Conservation (phyloP, 768 basidiomycete species). For the Royoungia palumana region DNA sequence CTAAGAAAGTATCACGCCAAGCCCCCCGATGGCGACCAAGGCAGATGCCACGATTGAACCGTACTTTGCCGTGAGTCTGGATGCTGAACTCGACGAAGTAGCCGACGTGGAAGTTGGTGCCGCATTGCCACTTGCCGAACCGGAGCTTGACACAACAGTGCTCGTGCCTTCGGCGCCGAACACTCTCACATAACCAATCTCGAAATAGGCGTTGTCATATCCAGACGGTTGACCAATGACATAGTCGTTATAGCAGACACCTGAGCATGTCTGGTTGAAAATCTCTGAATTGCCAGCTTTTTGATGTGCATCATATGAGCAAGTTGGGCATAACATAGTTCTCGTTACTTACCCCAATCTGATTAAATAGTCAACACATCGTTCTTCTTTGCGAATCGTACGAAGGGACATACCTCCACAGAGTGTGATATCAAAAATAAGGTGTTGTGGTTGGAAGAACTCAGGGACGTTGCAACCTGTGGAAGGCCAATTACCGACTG, state of each 20-base stretch:
- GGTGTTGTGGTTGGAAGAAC: constrained; percentile 60
- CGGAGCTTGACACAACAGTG: constrained; percentile 23
- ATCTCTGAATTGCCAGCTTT: constrained; percentile 48
- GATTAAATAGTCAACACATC: constrained; percentile 9
- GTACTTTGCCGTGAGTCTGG: neutral
- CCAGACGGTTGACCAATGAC: constrained; percentile 60
- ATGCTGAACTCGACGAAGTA: constrained; percentile 11
- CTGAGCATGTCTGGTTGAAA: constrained; percentile 60
- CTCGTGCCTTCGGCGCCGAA: constrained; percentile 37
- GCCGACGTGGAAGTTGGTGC: constrained; percentile 8
- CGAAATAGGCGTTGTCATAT: constrained; percentile 70
- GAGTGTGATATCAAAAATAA: constrained; percentile 73
- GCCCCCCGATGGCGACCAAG: constrained; percentile 10
- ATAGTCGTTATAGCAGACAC: constrained; percentile 67
- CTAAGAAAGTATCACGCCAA: constrained; percentile 15
- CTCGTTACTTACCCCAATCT: constrained; percentile 33
- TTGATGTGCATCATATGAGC: constrained; percentile 25
- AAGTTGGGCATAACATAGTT: neutral
- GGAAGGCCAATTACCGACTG: constrained; percentile 65
- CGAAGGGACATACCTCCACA: constrained; percentile 49
- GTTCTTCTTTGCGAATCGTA: constrained; percentile 14
- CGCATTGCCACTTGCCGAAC: constrained; percentile 14
- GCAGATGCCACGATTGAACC: constrained; percentile 8
- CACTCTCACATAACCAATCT: constrained; percentile 58
- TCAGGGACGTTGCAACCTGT: constrained; percentile 49